A percentile compares a stretch with the other conserved stretches of the same genome.
These are phyloP conservation scores for Malassezia arunalokei DNA, from an alignment of 1,284 basidiomycete species.

Conservation along the genomic window DNA sequence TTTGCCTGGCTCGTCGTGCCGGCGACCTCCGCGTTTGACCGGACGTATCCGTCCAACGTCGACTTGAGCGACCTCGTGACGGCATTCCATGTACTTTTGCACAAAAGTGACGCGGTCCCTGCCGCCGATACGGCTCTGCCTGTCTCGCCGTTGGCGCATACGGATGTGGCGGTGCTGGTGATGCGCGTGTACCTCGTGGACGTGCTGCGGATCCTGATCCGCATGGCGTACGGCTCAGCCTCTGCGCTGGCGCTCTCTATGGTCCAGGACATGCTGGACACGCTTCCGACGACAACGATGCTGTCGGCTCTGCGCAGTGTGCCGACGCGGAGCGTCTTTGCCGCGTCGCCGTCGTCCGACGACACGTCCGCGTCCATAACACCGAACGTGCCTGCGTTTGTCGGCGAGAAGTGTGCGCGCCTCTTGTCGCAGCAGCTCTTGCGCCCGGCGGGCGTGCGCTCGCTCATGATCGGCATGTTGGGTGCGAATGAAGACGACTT, in stretches of 20 bases:
- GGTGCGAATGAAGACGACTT: constrained; percentile 21
- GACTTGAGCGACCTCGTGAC: not conserved
- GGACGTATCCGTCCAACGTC: not conserved
- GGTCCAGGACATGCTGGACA: constrained; percentile 1
- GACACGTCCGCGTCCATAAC: not conserved
- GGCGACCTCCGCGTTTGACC: not conserved
- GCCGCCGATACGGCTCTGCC: not conserved
- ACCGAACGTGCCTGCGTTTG: not conserved
- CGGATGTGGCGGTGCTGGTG: constrained; percentile 9
- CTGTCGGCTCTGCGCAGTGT: constrained; percentile 7
- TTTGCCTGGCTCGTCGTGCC: constrained; percentile 10
- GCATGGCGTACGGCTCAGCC: not conserved
- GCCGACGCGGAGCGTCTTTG: not conserved
- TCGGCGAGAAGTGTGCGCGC: constrained; percentile 17
- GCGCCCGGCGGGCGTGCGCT: constrained; percentile 34
- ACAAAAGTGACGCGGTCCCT: not conserved
- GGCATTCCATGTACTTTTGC: not conserved
- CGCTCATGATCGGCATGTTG: constrained; percentile 28
- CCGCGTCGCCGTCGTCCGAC: not conserved
- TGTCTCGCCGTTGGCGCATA: not conserved
- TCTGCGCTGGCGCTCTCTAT: not conserved
- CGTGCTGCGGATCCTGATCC: constrained; percentile 8
- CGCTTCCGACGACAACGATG: constrained; percentile 1
- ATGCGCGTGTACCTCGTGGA: constrained; percentile 9
- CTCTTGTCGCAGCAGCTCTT: constrained; percentile 35